Evolutionary conservation across 1,284 basidiomycete genomes (phyloP).

Genomic region (Ustilago tritici): DNA sequence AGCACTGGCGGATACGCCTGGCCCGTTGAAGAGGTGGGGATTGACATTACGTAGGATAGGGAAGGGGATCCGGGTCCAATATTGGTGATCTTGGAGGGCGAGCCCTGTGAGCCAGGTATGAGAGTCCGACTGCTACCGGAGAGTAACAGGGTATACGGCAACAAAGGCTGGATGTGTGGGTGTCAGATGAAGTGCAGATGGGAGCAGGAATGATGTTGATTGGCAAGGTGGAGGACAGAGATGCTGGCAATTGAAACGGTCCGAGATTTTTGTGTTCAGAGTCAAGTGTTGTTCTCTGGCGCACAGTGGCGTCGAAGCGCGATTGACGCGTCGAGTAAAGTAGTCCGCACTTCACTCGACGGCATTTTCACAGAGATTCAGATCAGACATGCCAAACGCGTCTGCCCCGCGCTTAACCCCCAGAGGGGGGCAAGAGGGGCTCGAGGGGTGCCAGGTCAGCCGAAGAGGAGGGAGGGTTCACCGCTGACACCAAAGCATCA

Average conservation of each 20-base stretch:
- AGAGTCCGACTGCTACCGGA: not conserved
- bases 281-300: constrained; percentile 35
- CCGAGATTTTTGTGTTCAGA: constrained; percentile 1
- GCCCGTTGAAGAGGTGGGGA: constrained; percentile 66
- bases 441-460: no score
- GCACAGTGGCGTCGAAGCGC: constrained; percentile 22
- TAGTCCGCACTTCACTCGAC: not conserved
- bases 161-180: not conserved
- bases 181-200: not conserved
- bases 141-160: not conserved
- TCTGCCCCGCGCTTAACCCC: no score
- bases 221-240: constrained; percentile 1
- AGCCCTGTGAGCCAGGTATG: not conserved
- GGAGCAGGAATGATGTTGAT: not conserved
- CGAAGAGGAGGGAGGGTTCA: no score
- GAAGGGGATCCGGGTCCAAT: not conserved
- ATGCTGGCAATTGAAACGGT: not conserved
- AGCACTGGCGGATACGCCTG: constrained; percentile 63
- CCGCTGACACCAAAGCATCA: no score
- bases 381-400: no score
- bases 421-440: no score
- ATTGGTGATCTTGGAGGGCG: not conserved
- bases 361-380: no score
- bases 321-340: constrained; percentile 43
- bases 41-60: constrained; percentile 29